Base-by-base conservation (phyloP, 1,139 yeast genomes). In the Nakaseomyces nivariensis region DNA sequence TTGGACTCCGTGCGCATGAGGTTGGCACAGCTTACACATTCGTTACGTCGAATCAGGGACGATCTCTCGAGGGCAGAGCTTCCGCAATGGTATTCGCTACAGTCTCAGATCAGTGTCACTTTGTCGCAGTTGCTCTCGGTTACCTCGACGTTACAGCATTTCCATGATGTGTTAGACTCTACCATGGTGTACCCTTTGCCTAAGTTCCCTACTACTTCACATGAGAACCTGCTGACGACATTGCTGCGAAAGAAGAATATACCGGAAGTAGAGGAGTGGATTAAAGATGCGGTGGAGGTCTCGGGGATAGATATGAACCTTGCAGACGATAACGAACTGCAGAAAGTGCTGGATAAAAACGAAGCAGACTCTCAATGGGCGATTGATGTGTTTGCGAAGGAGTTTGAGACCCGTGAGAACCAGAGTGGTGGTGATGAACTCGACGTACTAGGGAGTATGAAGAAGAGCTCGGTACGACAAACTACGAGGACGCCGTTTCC, bases 181-280 rank as follows among this genome's bases (percentile, higher is more conserved):
- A 81, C 95, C 1, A 88, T 85, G 47, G 90, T 82, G 3, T 90
- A 80, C 61, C 97, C 97, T 1, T 70, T 87, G 45, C 85, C 92
- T 0, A 75, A 75, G 29, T 92, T 90, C 63, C 97, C 97, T 3
- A 79, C 95, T 0, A 77, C 87, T 1, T 85, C 86, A 43, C 92
- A 87, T 54, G 90, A 85, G 61, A 87, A 87, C 1, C 72, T 90
- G 46, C 71, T 90, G 50, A 85, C 95, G 0, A 88, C 97, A 0
- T 71, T 92, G 54, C 69, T 92, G 53, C 75, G 97, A 51, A 92
- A 89, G 65, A 90, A 90, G 64, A 82, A 85, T 47, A 71, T 86
- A 11, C 97, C 97, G 0, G 97, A 89, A 58, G 95, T 90, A 1
- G 88, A 82, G 50, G 86, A 81, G 45, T 89, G 97, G 97, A 78